Evolutionary conservation across 331 rosid genomes (phyloP).

Genomic region (Malus hybrid): DNA sequence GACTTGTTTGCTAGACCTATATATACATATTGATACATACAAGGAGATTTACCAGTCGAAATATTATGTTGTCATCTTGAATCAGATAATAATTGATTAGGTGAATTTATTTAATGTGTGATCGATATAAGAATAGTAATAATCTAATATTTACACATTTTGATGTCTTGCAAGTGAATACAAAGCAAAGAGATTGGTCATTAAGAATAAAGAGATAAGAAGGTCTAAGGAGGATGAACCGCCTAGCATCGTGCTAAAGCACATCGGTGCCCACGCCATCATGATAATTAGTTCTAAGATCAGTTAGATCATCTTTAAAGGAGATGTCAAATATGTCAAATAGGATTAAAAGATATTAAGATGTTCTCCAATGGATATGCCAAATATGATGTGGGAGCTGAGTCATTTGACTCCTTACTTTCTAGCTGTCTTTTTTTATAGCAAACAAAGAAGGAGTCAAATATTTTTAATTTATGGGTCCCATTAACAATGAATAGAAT

Average conservation of each 20-base stretch:
- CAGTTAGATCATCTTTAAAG: rapidly evolving
- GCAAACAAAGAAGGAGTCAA: too few species aligned
- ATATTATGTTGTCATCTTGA: not conserved
- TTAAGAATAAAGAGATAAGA: not conserved
- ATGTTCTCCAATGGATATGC: too few species aligned
- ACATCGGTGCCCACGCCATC: not conserved
- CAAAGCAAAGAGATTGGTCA: not conserved
- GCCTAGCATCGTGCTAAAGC: not conserved
- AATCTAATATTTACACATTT: not conserved
- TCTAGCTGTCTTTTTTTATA: too few species aligned
- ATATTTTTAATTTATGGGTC: too few species aligned
- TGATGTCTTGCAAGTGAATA: not conserved
- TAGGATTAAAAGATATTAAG: too few species aligned
- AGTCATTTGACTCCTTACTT: too few species aligned
- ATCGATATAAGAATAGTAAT: not conserved
- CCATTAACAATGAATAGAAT: too few species aligned
- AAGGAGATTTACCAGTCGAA: too few species aligned
- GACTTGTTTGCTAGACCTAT: too few species aligned
- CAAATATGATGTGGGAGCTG: too few species aligned
- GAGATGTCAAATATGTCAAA: too few species aligned
- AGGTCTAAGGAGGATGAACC: not conserved
- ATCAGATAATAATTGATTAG: not conserved
- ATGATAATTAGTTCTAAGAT: not conserved
- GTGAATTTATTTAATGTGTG: not conserved
- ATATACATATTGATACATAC: too few species aligned